Evolutionary conservation across 1,284 basidiomycete species (phyloP).

Genomic region (Pholiota adiposa): DNA sequence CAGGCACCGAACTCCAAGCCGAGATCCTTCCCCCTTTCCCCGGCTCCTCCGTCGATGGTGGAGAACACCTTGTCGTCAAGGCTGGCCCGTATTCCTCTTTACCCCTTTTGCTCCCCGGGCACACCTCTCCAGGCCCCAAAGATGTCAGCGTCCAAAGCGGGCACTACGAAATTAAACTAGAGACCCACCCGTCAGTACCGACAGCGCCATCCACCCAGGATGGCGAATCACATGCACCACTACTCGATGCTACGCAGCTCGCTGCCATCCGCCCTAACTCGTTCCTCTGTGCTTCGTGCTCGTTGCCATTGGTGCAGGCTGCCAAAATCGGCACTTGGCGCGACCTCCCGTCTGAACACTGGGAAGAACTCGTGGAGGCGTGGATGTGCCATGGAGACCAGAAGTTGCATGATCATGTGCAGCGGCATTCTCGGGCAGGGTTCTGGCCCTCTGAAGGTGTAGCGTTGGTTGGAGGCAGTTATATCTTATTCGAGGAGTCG

Average conservation of each 20-base stretch:
- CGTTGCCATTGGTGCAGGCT: slow-evolving; percentile 68
- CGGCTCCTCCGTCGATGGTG: slow-evolving; percentile 39
- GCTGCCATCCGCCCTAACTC: slow-evolving; percentile 53
- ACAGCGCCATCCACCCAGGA: background rate
- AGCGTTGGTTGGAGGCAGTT: slow-evolving; percentile 85
- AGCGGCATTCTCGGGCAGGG: slow-evolving; percentile 65
- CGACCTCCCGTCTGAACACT: slow-evolving; percentile 93
- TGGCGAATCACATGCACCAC: slow-evolving; percentile 36
- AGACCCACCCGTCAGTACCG: slow-evolving; percentile 29
- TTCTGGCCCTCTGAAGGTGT: slow-evolving; percentile 80
- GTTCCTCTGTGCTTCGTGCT: slow-evolving; percentile 77
- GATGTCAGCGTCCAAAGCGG: slow-evolving; percentile 58
- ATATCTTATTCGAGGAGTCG: slow-evolving; percentile 75
- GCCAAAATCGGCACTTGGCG: slow-evolving; percentile 59
- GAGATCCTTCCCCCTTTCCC: slow-evolving; percentile 61
- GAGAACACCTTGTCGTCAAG: slow-evolving; percentile 62
- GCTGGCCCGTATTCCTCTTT: slow-evolving; percentile 60
- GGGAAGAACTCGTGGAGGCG: slow-evolving; percentile 95
- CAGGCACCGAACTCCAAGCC: slow-evolving; percentile 58
- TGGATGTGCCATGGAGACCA: slow-evolving; percentile 99
- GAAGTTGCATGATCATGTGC: slow-evolving; percentile 71
- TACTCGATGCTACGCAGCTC: slow-evolving; percentile 75
- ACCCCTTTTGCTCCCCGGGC: slow-evolving; percentile 68
- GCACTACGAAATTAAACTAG: slow-evolving; percentile 76
- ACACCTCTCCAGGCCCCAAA: slow-evolving; percentile 62